Evolutionary conservation across 2,329 filamentous ascomycete species (phyloP).

Genomic region (Myriosclerotinia scirpicola): DNA sequence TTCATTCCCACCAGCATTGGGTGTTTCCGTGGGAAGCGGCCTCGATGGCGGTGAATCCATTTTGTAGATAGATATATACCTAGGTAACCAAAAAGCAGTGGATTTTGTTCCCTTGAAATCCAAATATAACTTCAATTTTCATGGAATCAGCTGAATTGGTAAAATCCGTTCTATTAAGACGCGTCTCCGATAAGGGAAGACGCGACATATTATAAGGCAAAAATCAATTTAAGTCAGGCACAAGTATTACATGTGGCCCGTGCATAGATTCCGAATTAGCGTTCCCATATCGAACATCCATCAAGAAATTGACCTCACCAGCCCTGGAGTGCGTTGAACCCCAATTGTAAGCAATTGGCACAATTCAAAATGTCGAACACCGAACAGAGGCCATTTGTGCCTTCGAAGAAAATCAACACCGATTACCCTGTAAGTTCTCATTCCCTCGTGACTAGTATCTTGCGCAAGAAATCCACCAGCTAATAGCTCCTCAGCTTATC

Average conservation of each 20-base stretch:
- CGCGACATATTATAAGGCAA: slow-evolving; percentile 17
- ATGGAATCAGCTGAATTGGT: not conserved
- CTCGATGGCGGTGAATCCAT: slow-evolving; percentile 14
- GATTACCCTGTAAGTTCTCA: slow-evolving; percentile 76
- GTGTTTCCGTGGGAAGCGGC: slow-evolving; percentile 32
- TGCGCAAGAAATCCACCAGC: slow-evolving; percentile 25
- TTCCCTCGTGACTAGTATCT: not conserved
- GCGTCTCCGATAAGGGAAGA: slow-evolving; percentile 20
- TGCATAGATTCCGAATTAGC: slow-evolving; percentile 18
- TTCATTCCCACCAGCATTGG: slow-evolving; percentile 45
- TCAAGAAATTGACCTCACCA: slow-evolving; percentile 21
- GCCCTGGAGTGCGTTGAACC: slow-evolving; percentile 17
- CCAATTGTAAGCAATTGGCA: slow-evolving; percentile 36
- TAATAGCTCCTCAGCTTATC: slow-evolving; percentile 73
- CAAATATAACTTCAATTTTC: not conserved
- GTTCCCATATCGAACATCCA: slow-evolving; percentile 24
- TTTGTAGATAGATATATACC: not conserved
- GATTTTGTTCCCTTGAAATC: too few relatives aligned
- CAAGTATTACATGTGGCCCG: not conserved
- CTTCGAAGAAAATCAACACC: slow-evolving; percentile 76
- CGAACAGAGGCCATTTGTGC: slow-evolving; percentile 54
- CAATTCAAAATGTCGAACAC: slow-evolving; percentile 41
- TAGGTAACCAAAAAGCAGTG: not conserved
- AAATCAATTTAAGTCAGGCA: slow-evolving; percentile 23
- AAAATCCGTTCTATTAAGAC: not conserved